phyloP scores from a whole-genome alignment of 129 eudicot species.

The Flaveria sonorensis region DNA sequence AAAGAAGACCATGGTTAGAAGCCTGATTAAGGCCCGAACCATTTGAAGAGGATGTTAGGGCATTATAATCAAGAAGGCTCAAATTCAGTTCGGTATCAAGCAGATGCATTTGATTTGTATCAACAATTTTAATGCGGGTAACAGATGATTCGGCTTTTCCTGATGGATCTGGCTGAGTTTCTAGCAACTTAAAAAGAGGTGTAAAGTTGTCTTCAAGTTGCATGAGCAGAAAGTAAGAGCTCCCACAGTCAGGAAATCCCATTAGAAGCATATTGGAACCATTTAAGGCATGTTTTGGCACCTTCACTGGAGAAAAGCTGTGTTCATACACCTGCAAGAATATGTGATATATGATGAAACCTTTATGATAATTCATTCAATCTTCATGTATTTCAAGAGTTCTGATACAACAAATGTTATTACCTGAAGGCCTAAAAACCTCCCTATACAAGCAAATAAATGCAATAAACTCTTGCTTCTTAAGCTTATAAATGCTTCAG shows the following conservation, averaged over 20 bases:
- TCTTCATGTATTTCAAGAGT: not conserved
- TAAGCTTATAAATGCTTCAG: constrained; percentile 73
- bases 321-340: constrained; percentile 78
- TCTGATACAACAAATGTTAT: constrained; percentile 13
- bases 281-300: constrained; percentile 65
- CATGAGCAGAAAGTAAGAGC: constrained; percentile 84
- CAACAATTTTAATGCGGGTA: constrained; percentile 55
- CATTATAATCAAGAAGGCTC: constrained; percentile 57
- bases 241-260: constrained; percentile 97
- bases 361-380: not conserved
- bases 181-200: constrained; percentile 72
- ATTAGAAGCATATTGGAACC: constrained; percentile 70
- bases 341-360: not conserved
- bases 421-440: constrained; percentile 96
- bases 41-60: constrained; percentile 43
- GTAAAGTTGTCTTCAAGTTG: constrained; percentile 83
- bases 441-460: constrained; percentile 85
- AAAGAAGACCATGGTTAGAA: constrained; percentile 52
- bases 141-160: constrained; percentile 59
- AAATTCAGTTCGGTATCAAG: constrained; percentile 72
- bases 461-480: constrained; percentile 79
- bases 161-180: constrained; percentile 66
- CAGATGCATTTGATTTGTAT: constrained; percentile 64
- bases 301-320: constrained; percentile 66
- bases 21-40: constrained; percentile 44